phyloP scores from a whole-genome alignment of 2,329 filamentous ascomycete genomes.

The Cytospora mali region DNA sequence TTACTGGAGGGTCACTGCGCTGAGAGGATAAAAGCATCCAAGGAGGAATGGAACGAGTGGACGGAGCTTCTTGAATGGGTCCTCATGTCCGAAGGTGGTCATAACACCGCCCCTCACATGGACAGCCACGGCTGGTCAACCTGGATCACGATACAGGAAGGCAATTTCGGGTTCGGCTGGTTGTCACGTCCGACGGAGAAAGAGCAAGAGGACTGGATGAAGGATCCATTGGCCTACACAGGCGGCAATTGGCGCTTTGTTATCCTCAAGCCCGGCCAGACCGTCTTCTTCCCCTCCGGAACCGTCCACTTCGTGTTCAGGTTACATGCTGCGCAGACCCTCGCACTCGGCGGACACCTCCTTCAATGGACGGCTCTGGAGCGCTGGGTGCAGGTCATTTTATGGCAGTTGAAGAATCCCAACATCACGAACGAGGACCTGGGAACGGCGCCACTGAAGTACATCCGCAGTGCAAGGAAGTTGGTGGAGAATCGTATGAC shows the following conservation, averaged over 20 bases:
- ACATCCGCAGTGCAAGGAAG: conserved; percentile 25
- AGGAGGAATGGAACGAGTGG: conserved; percentile 39
- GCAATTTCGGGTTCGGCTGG: conserved; percentile 39
- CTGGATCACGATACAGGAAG: conserved; percentile 40
- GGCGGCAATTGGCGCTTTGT: conserved; percentile 38
- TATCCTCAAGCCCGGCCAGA: conserved; percentile 39
- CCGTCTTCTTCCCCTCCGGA: conserved; percentile 40
- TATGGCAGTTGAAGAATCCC: conserved; percentile 35
- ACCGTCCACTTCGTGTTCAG: conserved; percentile 42
- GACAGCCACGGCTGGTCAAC: conserved; percentile 40
- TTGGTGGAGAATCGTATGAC: conserved; percentile 25
- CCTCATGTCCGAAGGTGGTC: conserved; percentile 39
- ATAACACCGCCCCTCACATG: conserved; percentile 40
- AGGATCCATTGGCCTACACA: conserved; percentile 32
- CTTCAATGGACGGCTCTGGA: conserved; percentile 39
- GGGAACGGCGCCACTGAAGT: conserved; percentile 25
- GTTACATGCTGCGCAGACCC: conserved; percentile 33
- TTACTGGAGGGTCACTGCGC: conserved; percentile 43
- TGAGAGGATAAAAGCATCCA: conserved; percentile 34
- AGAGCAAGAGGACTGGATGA: conserved; percentile 35
- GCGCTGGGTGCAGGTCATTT: conserved; percentile 37
- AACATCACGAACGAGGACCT: conserved; percentile 39
- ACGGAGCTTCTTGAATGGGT: conserved; percentile 39
- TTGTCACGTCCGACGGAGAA: conserved; percentile 35
- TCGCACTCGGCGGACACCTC: conserved; percentile 40